Evolutionary conservation across 495 filamentous ascomycete species (phyloP), one percentile per base, ranked within the genome.

Genomic region (Chaetomium fimeti): DNA sequence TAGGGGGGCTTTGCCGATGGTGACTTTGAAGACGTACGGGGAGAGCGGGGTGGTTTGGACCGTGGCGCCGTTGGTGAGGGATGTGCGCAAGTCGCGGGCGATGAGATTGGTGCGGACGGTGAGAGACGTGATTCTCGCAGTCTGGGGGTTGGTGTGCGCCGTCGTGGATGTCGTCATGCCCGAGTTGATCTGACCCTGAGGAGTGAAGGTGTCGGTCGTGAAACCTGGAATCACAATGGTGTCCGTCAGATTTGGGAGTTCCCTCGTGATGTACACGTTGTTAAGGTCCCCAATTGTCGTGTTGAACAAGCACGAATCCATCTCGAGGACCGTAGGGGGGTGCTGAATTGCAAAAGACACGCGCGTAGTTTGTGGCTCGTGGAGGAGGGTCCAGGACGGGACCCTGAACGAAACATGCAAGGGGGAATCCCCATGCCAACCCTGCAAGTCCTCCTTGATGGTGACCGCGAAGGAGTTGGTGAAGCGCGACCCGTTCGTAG

Each of bases 361-460:
- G 15, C 54, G 66, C 13, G 61, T 53, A 51, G 49, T 62, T 22
- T 62, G 43, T 16, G 72, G 68, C 32, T 77, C 58, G 4, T 49
- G 52, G 22, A 75, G 68, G 8, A 78, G 63, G 42, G 64, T 52
- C 51, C 61, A 65, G 8, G 71, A 74, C 20, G 77, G 76, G 25
- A 75, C 75, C 54, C 71, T 67, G 47, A 74, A 77, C 9, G 75
- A 76, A 27, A 72, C 72, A 29, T 76, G 58, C 8, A 80, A 32
- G 12, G 75, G 61, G 18, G 65, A 73, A 5, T 71, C 68, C 12
- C 77, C 76, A 22, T 71, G 60, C 75, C 74, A 78, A 18, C 69
- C 53, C 13, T 55, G 13, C 1, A 62, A 58, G 20, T 65, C 36
- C 51, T 79, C 76, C 16, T 69, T 57, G 7, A 76, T 54, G n/a